A percentile compares a stretch with the other conserved stretches of the same genome.
Evolutionary conservation across 192 early-diverging fungal species (phyloP).

Genomic region (Paraglomus brasilianum): DNA sequence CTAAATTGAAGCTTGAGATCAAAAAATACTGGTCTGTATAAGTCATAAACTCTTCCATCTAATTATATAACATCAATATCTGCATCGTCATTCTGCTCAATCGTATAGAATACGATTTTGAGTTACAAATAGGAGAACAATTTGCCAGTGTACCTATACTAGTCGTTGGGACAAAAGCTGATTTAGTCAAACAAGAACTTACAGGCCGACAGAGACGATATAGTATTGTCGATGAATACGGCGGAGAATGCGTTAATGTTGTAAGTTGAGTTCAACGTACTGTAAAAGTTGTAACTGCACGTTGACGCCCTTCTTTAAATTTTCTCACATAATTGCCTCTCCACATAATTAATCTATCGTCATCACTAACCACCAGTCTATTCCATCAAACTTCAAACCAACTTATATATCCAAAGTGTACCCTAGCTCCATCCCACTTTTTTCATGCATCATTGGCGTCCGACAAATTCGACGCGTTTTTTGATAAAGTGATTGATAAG

Average conservation of each 20-base stretch:
- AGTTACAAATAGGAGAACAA: slow-evolving; percentile 17
- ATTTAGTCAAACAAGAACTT: slow-evolving; percentile 29
- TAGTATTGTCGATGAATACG: slow-evolving; percentile 30
- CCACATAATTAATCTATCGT: too few species aligned
- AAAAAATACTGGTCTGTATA: too few species aligned
- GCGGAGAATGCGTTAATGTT: slow-evolving; percentile 27
- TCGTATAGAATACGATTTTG: slow-evolving; percentile 16
- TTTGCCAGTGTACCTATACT: slow-evolving; percentile 6
- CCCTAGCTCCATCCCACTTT: slow-evolving; percentile 22
- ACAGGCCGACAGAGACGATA: slow-evolving; percentile 28
- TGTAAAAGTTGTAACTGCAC: too few species aligned
- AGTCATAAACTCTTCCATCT: too few species aligned
- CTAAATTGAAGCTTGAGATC: too few species aligned
- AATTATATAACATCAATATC: too few species aligned
- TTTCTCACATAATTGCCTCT: too few species aligned
- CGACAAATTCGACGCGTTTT: slow-evolving; percentile 26
- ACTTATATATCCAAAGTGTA: slow-evolving; percentile 12
- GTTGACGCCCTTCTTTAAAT: too few species aligned
- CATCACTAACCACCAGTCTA: too few species aligned
- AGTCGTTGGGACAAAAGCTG: slow-evolving; percentile 30
- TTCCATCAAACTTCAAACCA: too few species aligned
- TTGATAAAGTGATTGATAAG: slow-evolving; percentile 29
- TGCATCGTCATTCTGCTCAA: neutral
- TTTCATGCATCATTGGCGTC: slow-evolving; percentile 11
- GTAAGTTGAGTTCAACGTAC: slow-evolving; percentile 3